A percentile compares a stretch with the other conserved stretches of the same genome.
Evolutionary conservation across 768 basidiomycete species (phyloP).

Genomic region (Tylopilus felleus): DNA sequence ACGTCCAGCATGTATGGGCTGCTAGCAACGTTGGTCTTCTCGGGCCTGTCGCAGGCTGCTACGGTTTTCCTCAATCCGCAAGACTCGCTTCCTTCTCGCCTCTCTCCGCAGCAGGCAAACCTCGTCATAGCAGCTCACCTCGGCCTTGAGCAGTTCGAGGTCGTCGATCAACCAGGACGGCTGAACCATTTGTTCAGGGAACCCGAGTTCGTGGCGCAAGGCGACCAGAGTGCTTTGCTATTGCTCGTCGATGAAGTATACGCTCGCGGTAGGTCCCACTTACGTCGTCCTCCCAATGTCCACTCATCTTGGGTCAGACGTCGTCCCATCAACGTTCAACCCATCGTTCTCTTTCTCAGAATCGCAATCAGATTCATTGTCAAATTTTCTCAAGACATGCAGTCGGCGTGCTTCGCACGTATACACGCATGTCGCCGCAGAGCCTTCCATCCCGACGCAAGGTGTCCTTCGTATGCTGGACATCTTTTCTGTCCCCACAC

Average conservation of each 20-base stretch:
- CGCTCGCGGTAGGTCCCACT: constrained; percentile 45
- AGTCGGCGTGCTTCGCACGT: constrained; percentile 53
- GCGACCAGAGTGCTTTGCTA: constrained; percentile 47
- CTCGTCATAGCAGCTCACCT: constrained; percentile 65
- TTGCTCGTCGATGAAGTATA: constrained; percentile 55
- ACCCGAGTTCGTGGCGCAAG: constrained; percentile 56
- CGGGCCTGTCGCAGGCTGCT: constrained; percentile 46
- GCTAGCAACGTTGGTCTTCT: constrained; percentile 26
- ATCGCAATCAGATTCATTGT: constrained; percentile 34
- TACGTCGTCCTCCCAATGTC: background rate
- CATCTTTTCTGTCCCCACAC: constrained; percentile 40
- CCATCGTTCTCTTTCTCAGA: constrained; percentile 45
- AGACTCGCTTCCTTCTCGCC: constrained; percentile 33
- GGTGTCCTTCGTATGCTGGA: constrained; percentile 37
- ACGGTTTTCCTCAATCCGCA: constrained; percentile 59
- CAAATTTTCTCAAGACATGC: constrained; percentile 56
- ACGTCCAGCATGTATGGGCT: constrained; percentile 19
- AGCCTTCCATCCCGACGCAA: constrained; percentile 31
- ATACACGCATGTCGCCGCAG: constrained; percentile 53
- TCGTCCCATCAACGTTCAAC: constrained; percentile 51
- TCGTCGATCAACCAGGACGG: constrained; percentile 35
- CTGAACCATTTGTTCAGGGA: constrained; percentile 28
- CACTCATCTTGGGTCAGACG: constrained; percentile 37
- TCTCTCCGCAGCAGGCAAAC: constrained; percentile 54
- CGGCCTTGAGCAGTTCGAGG: constrained; percentile 65